Conservation (phyloP, 1,284 basidiomycete species). For the Ceratobasidium sp. region DNA sequence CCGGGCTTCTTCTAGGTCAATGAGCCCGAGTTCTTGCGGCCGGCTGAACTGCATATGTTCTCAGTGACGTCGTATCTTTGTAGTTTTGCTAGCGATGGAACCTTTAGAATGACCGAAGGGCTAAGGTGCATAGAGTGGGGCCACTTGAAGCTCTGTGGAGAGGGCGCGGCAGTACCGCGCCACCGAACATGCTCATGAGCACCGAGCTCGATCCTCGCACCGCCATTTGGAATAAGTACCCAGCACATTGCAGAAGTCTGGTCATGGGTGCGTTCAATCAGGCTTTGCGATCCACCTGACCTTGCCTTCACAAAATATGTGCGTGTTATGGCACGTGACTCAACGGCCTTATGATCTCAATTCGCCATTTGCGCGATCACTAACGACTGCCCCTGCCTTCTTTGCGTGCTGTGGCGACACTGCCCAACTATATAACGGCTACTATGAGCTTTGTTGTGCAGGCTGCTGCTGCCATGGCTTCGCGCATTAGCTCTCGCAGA, state of each 20-base stretch:
- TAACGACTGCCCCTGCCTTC: neutral
- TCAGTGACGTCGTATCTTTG: neutral
- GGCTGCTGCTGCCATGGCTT: slow-evolving; percentile 26
- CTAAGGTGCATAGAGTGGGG: too few relatives aligned
- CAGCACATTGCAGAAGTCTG: slow-evolving; percentile 9
- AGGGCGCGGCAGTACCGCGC: neutral
- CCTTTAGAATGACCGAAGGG: too few relatives aligned
- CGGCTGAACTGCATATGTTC: neutral
- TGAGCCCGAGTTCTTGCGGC: neutral
- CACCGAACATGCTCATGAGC: neutral
- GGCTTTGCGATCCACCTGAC: neutral
- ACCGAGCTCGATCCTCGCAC: neutral
- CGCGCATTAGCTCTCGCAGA: slow-evolving; percentile 12
- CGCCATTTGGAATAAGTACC: neutral
- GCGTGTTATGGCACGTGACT: too few relatives aligned
- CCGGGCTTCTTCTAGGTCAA: neutral
- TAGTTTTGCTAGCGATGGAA: too few relatives aligned
- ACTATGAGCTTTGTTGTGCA: neutral
- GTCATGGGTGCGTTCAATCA: neutral
- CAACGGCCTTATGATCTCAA: slow-evolving; percentile 19
- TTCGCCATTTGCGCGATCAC: slow-evolving; percentile 24
- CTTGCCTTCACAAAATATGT: too few relatives aligned
- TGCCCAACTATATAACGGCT: slow-evolving; percentile 9
- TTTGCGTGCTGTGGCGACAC: slow-evolving; percentile 14
- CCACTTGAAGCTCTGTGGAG: neutral